Evolutionary conservation across 106 monocot genomes (phyloP).

Genomic region (Platanthera zijinensis): DNA sequence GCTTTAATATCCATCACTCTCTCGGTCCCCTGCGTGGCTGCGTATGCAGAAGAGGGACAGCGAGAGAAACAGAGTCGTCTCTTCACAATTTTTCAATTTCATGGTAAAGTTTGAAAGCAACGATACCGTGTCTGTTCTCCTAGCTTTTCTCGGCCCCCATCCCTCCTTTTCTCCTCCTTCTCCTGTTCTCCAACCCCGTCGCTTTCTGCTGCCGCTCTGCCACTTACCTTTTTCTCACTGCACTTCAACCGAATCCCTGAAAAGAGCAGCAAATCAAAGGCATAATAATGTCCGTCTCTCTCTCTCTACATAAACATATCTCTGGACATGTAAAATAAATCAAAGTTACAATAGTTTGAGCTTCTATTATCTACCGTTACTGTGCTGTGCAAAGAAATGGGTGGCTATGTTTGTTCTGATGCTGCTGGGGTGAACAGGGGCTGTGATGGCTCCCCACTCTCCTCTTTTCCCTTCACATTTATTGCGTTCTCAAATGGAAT

Average conservation of each 20-base stretch:
- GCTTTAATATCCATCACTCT: too few species aligned
- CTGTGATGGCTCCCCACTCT: constrained; percentile 1
- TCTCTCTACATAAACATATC: background rate
- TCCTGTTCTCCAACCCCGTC: background rate
- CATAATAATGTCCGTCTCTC: background rate
- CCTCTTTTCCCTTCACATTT: constrained; percentile 8
- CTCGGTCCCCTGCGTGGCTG: too few species aligned
- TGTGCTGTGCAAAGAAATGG: background rate
- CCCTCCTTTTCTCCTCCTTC: background rate
- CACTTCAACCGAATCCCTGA: background rate
- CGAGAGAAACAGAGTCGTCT: too few species aligned
- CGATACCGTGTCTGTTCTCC: background rate
- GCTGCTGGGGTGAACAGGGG: constrained; percentile 3
- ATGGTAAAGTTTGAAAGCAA: constrained; percentile 1
- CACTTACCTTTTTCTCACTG: constrained; percentile 1
- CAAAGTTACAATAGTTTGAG: background rate
- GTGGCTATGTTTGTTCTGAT: constrained; percentile 9
- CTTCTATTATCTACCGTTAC: background rate
- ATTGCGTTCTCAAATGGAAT: constrained; percentile 14
- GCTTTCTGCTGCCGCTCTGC: background rate
- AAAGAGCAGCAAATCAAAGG: constrained; percentile 1
- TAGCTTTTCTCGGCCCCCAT: background rate
- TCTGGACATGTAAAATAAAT: background rate
- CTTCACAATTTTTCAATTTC: background rate
- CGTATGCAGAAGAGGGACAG: too few species aligned